phyloP scores from a whole-genome alignment of 2,329 filamentous ascomycete species.

The Pezicula neosporulosa region DNA sequence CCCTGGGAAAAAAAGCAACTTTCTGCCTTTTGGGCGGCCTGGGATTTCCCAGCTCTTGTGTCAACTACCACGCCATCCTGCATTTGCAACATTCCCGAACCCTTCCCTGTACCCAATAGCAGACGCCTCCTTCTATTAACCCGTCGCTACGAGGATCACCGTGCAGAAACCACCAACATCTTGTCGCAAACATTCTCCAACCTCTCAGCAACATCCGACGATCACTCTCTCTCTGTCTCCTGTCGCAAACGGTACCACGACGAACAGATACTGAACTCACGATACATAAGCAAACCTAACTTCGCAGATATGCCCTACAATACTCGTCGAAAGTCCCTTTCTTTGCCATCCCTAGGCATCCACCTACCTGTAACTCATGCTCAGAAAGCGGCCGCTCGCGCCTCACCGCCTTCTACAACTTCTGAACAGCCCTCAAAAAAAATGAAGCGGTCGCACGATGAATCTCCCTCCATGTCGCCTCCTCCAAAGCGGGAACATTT shows the following conservation, averaged over 20 bases:
- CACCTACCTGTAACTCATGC: conserved; percentile 70
- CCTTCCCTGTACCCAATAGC: conserved; percentile 19
- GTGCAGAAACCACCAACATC: conserved; percentile 22
- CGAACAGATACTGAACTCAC: background rate
- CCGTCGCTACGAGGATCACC: conserved; percentile 25
- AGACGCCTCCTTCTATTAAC: conserved; percentile 11
- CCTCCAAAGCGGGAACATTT: conserved; percentile 35
- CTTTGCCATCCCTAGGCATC: conserved; percentile 88
- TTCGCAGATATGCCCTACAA: conserved; percentile 78
- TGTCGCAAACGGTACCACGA: conserved; percentile 2
- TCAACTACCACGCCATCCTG: conserved; percentile 19
- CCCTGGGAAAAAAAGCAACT: background rate
- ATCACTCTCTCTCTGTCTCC: background rate
- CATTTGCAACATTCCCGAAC: conserved; percentile 26
- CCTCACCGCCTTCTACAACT: conserved; percentile 30
- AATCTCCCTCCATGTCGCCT: conserved; percentile 40
- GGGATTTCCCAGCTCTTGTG: conserved; percentile 8
- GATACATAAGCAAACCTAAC: conserved; percentile 11
- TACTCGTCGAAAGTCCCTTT: conserved; percentile 93
- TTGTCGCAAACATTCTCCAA: conserved; percentile 17
- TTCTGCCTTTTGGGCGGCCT: background rate
- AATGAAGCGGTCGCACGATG: conserved; percentile 73
- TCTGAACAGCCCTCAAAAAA: conserved; percentile 54
- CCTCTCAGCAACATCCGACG: conserved; percentile 6
- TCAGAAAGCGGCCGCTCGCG: conserved; percentile 46